phyloP scores from a whole-genome alignment of 805 yeast species.

The Metschnikowia picachoensis region DNA sequence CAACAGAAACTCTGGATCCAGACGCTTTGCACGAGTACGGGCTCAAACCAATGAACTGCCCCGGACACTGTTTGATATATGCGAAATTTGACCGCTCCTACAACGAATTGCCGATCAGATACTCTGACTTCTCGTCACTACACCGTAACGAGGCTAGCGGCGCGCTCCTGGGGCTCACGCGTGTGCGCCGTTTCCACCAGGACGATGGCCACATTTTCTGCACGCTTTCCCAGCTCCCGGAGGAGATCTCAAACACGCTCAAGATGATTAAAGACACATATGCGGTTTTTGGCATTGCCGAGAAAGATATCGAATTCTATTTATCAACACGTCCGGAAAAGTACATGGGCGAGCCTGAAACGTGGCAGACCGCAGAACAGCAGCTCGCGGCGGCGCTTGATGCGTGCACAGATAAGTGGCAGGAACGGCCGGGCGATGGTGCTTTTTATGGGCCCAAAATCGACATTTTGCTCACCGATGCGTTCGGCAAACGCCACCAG shows the following conservation, averaged over 20 bases:
- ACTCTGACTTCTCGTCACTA: slow-evolving; percentile 84
- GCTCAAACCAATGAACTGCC: slow-evolving; percentile 92
- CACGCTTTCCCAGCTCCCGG: slow-evolving; percentile 65
- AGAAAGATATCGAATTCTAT: slow-evolving; percentile 51
- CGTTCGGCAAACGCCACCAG: slow-evolving; percentile 78
- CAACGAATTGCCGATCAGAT: slow-evolving; percentile 80
- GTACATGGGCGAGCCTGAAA: slow-evolving; percentile 68
- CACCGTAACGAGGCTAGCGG: slow-evolving; percentile 96
- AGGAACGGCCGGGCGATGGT: slow-evolving; percentile 87
- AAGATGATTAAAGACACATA: slow-evolving; percentile 74
- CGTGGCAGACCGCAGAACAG: slow-evolving; percentile 82
- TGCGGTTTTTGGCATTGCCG: slow-evolving; percentile 55
- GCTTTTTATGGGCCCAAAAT: slow-evolving; percentile 97
- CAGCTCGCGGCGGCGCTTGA: slow-evolving; percentile 60
- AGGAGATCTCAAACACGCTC: slow-evolving; percentile 70
- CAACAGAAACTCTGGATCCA: too few species aligned
- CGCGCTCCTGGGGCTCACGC: slow-evolving; percentile 84
- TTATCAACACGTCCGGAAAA: slow-evolving; percentile 86
- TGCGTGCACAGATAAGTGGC: slow-evolving; percentile 53
- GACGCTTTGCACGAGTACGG: slow-evolving; percentile 50
- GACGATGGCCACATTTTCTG: slow-evolving; percentile 98
- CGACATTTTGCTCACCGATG: slow-evolving; percentile 79
- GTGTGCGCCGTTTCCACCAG: slow-evolving; percentile 94
- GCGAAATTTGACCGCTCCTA: slow-evolving; percentile 73
- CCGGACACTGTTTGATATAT: slow-evolving; percentile 88